Percentiles rank a stretch among this genome's conserved stretches.
Conservation (phyloP, 257 asterid species). For the Solanum sejunctum region DNA sequence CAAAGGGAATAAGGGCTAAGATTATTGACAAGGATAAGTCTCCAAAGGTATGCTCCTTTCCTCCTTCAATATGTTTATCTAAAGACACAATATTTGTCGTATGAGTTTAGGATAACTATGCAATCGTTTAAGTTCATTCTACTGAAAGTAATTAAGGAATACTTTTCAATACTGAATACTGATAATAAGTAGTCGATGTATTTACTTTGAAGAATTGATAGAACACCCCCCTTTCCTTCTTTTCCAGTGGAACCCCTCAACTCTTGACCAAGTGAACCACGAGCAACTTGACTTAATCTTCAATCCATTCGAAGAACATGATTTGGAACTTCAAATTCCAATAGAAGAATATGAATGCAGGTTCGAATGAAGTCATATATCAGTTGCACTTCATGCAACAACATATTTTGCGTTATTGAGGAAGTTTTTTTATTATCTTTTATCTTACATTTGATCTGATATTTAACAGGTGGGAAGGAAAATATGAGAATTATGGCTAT, state of each 20-base stretch:
- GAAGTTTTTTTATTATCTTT: no score
- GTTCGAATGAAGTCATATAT: not conserved
- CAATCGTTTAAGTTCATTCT: no score
- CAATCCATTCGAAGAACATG: not conserved
- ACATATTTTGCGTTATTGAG: no score
- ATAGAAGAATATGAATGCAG: not conserved
- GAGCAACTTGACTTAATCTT: not conserved
- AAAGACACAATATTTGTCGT: not conserved
- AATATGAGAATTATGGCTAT: not conserved
- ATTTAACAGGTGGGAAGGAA: no score
- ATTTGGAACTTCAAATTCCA: not conserved
- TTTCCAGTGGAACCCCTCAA: not conserved
- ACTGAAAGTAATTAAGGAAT: no score
- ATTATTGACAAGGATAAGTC: no score
- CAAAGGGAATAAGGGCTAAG: no score
- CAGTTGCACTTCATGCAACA: no score
- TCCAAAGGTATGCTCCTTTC: no score
- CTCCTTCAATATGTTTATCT: not conserved
- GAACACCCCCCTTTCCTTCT: no score
- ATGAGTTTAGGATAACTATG: no score
- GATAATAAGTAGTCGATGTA: not conserved
- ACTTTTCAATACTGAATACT: not conserved
- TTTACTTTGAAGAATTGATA: not conserved
- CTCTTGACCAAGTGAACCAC: conserved; percentile 27
- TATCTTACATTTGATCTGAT: no score